Conservation (phyloP, 345 rosid genomes). For the Clarkia xantiana region DNA sequence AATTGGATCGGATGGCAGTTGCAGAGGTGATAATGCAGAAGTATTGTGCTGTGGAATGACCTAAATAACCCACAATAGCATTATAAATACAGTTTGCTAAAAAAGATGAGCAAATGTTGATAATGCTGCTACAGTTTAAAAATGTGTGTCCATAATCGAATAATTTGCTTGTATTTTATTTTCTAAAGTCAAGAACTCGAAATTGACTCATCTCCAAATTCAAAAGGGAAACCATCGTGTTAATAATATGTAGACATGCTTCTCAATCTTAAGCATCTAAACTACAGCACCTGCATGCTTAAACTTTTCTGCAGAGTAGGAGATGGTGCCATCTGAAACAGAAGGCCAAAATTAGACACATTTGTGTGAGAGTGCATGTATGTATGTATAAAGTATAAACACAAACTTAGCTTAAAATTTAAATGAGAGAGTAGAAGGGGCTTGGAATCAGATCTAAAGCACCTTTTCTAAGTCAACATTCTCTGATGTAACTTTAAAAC, state of each 20-base stretch:
- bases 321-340: constrained; percentile 46
- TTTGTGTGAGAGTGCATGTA: too few relatives aligned
- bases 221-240: too few relatives aligned
- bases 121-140: too few relatives aligned
- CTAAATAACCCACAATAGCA: constrained; percentile 24
- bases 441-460: constrained; percentile 2
- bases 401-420: background rate
- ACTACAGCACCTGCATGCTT: constrained; percentile 69
- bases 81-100: constrained; percentile 19
- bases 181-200: too few relatives aligned
- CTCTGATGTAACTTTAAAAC: constrained; percentile 98
- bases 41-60: constrained; percentile 46
- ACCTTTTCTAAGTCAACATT: constrained; percentile 85
- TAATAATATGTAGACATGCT: too few relatives aligned
- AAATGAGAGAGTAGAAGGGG: constrained; percentile 8
- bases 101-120: too few relatives aligned
- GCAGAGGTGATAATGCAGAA: constrained; percentile 17
- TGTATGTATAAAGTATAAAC: too few relatives aligned
- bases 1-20: constrained; percentile 19
- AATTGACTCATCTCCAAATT: too few relatives aligned
- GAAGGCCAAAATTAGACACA: constrained; percentile 2
- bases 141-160: too few relatives aligned
- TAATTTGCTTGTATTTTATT: too few relatives aligned
- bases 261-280: too few relatives aligned
- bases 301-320: constrained; percentile 79